Evolutionary conservation across 2,329 filamentous ascomycete species (phyloP).

Genomic region (Monilinia vaccinii-corymbosi): DNA sequence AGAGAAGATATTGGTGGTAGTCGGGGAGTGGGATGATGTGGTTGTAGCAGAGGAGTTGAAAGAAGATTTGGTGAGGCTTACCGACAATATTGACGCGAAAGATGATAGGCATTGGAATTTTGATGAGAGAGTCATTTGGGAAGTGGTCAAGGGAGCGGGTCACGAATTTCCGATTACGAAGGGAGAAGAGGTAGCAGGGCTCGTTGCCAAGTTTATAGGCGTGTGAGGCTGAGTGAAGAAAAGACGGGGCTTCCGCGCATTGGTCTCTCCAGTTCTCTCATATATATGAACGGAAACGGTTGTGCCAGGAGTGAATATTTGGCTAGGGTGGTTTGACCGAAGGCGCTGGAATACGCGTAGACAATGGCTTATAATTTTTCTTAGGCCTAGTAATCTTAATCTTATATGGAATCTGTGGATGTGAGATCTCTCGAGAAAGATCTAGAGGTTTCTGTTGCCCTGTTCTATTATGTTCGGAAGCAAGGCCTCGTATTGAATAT

Average conservation of each 20-base stretch:
- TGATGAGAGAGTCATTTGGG: conserved; percentile 40
- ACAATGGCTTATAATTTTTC: neutral
- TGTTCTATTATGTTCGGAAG: neutral
- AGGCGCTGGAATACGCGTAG: neutral
- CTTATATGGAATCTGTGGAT: neutral
- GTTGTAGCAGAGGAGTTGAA: conserved; percentile 38
- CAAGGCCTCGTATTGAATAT: neutral
- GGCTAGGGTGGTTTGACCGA: neutral
- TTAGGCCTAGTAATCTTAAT: no score
- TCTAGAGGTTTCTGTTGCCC: no score
- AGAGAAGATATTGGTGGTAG: conserved; percentile 43
- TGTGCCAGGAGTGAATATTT: neutral
- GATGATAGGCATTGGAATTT: neutral
- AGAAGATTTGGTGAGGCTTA: conserved; percentile 16
- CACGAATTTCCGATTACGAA: conserved; percentile 58
- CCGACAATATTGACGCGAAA: conserved; percentile 8
- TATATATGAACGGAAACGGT: no score
- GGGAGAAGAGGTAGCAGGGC: conserved; percentile 30
- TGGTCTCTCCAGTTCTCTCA: no score
- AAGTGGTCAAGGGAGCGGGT: conserved; percentile 39
- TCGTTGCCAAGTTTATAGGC: neutral
- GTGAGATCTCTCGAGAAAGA: neutral
- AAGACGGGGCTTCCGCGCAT: no score
- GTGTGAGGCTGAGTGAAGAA: neutral
- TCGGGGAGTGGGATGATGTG: conserved; percentile 38